Conservation (phyloP, 148 eudicot species). For the Bassia scoparia region DNA sequence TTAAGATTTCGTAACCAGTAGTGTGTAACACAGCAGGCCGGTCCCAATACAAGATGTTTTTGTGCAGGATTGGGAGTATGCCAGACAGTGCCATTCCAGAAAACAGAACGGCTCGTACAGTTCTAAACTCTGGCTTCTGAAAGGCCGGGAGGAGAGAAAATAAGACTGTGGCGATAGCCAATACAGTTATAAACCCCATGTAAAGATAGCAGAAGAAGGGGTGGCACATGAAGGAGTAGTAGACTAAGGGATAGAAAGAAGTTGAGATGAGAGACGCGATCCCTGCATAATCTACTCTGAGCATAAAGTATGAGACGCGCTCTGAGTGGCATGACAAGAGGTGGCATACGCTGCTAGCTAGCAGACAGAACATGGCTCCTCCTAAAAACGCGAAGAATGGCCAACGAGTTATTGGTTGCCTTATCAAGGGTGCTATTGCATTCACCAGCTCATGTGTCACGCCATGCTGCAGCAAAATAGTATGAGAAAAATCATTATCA, state of each 20-base stretch:
- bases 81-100: conserved; percentile 86
- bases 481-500: neutral
- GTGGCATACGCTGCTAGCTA: conserved; percentile 92
- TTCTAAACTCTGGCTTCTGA: conserved; percentile 61
- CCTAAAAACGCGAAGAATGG: conserved; percentile 86
- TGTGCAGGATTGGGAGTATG: conserved; percentile 65
- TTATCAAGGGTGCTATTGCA: conserved; percentile 56
- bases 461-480: conserved; percentile 46
- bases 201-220: conserved; percentile 85
- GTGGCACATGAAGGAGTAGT: conserved; percentile 95
- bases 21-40: conserved; percentile 75
- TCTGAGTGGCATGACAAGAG: conserved; percentile 81
- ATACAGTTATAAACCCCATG: conserved; percentile 71
- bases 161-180: conserved; percentile 57
- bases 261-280: conserved; percentile 90
- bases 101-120: conserved; percentile 57
- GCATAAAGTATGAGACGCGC: conserved; percentile 72
- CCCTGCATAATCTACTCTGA: conserved; percentile 86
- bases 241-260: conserved; percentile 88
- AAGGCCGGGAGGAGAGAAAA: conserved; percentile 76
- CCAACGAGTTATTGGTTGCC: conserved; percentile 85
- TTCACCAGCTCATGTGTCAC: conserved; percentile 65
- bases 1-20: conserved; percentile 75
- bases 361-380: conserved; percentile 96
- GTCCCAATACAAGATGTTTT: conserved; percentile 61